Evolutionary conservation across 2,329 filamentous ascomycete genomes (phyloP), one percentile per base, ranked within the genome.

Genomic region (Xylaria sp.): DNA sequence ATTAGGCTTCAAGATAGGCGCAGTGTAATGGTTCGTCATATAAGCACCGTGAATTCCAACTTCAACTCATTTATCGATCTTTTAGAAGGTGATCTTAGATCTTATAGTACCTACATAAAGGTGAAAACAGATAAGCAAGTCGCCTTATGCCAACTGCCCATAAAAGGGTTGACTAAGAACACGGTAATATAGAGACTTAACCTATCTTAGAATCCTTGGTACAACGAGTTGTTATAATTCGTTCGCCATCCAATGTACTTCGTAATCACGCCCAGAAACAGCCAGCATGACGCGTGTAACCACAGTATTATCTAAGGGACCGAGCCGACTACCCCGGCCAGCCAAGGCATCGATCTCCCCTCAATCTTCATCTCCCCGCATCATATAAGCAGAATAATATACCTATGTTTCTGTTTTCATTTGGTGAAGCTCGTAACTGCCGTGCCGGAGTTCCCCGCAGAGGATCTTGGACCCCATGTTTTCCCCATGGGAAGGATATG

Each of bases 381-480:
- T 29, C 22, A 42, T 42, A 20, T 42, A 4, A 51, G 27, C n/a
- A 54, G 22, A 13, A 13, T 22, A 25, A 29, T 58, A 22, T 31
- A 45, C 15, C 2, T 51, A 44, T 38, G 2, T 17, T 63, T 51
- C 17, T 31, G 10, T 17, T 31, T 25, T 44, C 33, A 20, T 50
- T 29, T 13, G 22, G 44, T 47, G 51, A 42, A 55, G 42, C 13
- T 55, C 31, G 25, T 7, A 67, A 67, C 49, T 67, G 65, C 65
- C 65, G 65, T 50, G 38, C 36, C 39, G 31, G 42, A 31, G 31
- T 42, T 63, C 65, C 65, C 65, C 65, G 62, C 66, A 58, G 17
- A 62, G 50, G 27, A 61, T 47, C 11, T 36, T 38, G 27, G 20
- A 39, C 53, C 50, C 57, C n/a, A 31, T 25, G 25, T 33, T 3